Conservation (phyloP, 176 grass and related monocot genomes). For the Themeda triandra region DNA sequence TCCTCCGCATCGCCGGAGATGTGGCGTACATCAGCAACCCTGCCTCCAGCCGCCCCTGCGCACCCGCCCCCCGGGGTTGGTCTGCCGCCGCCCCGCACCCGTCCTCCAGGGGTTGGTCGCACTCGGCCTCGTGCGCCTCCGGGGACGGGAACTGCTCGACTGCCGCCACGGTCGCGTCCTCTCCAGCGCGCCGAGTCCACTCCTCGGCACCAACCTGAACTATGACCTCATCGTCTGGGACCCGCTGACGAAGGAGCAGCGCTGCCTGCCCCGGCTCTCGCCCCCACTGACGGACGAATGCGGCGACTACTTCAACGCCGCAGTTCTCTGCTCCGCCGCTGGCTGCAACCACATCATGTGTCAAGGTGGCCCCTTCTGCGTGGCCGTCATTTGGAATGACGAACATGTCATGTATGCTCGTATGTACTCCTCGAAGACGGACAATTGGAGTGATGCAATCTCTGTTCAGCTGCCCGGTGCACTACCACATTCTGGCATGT, state of each 20-base stretch:
- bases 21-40: not conserved
- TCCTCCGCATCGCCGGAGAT: fast-evolving
- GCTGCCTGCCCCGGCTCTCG: not conserved
- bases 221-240: not conserved
- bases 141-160: not conserved
- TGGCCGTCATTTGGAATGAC: not conserved
- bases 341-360: not conserved
- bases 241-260: not conserved
- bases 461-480: too few species aligned
- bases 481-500: too few species aligned
- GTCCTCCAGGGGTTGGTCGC: too few species aligned
- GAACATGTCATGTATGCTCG: not conserved
- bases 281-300: not conserved
- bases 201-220: too few species aligned
- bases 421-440: not conserved
- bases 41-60: too few species aligned
- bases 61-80: too few species aligned
- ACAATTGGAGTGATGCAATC: not conserved
- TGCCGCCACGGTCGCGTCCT: not conserved
- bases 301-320: not conserved
- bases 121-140: too few species aligned
- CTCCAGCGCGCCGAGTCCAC: too few species aligned
- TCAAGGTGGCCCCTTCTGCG: not conserved
- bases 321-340: not conserved
- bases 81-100: too few species aligned